Conservation (phyloP, 2,329 filamentous ascomycete genomes). For the Clonostachys rhizophaga region DNA sequence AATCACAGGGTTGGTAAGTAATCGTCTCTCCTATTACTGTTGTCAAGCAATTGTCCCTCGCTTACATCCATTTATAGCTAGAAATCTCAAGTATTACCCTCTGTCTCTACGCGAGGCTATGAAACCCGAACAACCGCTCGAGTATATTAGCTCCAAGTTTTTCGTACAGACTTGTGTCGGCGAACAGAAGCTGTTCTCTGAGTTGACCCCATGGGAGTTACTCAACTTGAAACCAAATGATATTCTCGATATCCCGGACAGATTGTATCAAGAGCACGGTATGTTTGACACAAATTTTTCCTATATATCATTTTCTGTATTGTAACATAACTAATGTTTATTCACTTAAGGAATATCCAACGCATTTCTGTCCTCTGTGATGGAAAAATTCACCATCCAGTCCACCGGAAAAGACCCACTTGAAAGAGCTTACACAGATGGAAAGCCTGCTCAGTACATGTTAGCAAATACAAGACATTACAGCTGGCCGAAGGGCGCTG, state of each 20-base stretch:
- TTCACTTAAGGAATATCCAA: slow-evolving; percentile 22
- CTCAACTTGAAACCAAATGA: slow-evolving; percentile 33
- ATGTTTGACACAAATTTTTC: background rate
- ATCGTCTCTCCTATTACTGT: too few species aligned
- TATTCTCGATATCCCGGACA: slow-evolving; percentile 32
- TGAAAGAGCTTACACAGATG: slow-evolving; percentile 22
- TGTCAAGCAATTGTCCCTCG: too few species aligned
- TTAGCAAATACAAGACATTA: slow-evolving; percentile 37
- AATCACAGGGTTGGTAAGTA: too few species aligned
- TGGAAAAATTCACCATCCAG: slow-evolving; percentile 24
- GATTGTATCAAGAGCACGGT: slow-evolving; percentile 25
- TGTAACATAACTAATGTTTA: too few species aligned
- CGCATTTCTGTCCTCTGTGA: slow-evolving; percentile 18
- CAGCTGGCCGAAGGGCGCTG: slow-evolving; percentile 42
- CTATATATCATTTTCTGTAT: too few species aligned
- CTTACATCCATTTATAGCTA: slow-evolving; percentile 15
- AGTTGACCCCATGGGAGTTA: slow-evolving; percentile 34
- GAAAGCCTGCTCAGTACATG: slow-evolving; percentile 25
- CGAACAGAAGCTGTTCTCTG: slow-evolving; percentile 24
- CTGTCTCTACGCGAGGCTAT: slow-evolving; percentile 25
- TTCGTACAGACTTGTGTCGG: slow-evolving; percentile 25
- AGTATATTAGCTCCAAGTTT: slow-evolving; percentile 29
- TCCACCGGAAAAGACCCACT: slow-evolving; percentile 29
- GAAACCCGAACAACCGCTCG: slow-evolving; percentile 24
- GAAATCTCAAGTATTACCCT: slow-evolving; percentile 42